These are phyloP conservation scores for Coemansia sp. DNA, from an alignment of 192 early-diverging fungal genomes.

Conservation along the genomic window DNA sequence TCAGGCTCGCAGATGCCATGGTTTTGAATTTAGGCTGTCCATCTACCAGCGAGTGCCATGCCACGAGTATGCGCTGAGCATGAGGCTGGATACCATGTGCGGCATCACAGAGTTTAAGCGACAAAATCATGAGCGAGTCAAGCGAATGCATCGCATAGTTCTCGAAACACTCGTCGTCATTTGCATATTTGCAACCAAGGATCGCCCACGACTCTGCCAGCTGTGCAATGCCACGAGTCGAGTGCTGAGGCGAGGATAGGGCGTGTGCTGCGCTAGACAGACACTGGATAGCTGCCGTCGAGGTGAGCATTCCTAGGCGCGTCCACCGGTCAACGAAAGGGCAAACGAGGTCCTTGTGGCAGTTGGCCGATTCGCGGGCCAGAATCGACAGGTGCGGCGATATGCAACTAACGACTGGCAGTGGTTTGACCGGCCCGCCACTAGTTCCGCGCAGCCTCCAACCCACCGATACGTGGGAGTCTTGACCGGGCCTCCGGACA, in stretches of 20 bases:
- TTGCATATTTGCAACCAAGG: neutral
- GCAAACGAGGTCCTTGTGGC: neutral
- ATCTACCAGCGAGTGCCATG: neutral
- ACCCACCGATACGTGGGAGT: neutral
- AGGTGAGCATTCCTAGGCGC: neutral
- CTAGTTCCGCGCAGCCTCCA: constrained; percentile 14
- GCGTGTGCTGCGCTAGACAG: neutral
- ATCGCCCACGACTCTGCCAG: neutral
- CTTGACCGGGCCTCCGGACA: neutral
- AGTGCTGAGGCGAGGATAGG: neutral
- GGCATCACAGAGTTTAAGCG: neutral
- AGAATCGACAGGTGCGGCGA: constrained; percentile 24
- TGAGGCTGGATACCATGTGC: neutral
- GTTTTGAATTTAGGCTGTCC: neutral
- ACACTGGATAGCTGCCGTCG: constrained; percentile 10
- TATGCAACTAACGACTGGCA: constrained; percentile 6
- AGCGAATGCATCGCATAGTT: neutral
- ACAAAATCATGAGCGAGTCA: neutral
- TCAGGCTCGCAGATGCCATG: neutral
- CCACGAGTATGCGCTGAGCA: neutral
- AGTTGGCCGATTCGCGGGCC: neutral
- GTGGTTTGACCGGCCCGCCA: neutral
- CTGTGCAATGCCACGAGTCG: neutral
- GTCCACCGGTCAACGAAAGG: constrained; percentile 9
- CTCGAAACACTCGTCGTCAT: neutral